Conservation (phyloP, 2,329 filamentous ascomycete species). For the Mycocentrospora acerina region DNA sequence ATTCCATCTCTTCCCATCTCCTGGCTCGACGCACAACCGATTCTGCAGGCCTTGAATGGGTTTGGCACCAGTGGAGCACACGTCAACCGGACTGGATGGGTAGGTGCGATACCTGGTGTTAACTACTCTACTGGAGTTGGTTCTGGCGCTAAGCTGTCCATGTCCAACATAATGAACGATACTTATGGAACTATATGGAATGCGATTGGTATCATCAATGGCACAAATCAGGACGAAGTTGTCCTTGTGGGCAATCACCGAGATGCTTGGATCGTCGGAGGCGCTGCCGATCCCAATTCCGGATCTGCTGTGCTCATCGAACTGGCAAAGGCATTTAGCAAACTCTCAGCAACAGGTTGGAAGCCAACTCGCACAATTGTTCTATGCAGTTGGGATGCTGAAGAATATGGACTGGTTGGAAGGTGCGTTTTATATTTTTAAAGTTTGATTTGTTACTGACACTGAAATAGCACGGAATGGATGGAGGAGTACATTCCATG, state of each 20-base stretch:
- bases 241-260: slow-evolving; percentile 56
- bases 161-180: slow-evolving; percentile 75
- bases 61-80: slow-evolving; percentile 63
- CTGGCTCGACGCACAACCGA: slow-evolving; percentile 75
- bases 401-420: slow-evolving; percentile 43
- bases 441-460: slow-evolving; percentile 1
- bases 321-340: slow-evolving; percentile 52
- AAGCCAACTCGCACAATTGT: slow-evolving; percentile 54
- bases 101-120: slow-evolving; percentile 39
- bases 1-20: slow-evolving; percentile 89
- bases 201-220: slow-evolving; percentile 68
- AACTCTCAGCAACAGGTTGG: slow-evolving; percentile 52
- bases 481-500: slow-evolving; percentile 53
- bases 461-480: slow-evolving; percentile 47
- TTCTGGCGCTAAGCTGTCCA: slow-evolving; percentile 50
- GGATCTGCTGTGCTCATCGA: slow-evolving; percentile 54
- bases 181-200: slow-evolving; percentile 81
- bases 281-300: slow-evolving; percentile 55
- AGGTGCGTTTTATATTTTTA: slow-evolving; percentile 15
- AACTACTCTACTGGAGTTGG: slow-evolving; percentile 48
- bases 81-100: slow-evolving; percentile 44
- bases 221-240: slow-evolving; percentile 59
- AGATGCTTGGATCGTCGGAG: slow-evolving; percentile 57
- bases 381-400: slow-evolving; percentile 47
- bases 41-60: slow-evolving; percentile 80